Percentiles rank a stretch among this genome's conserved stretches.
phyloP scores from a whole-genome alignment of 2,329 filamentous ascomycete genomes.

The Gliomastix tumulicola region DNA sequence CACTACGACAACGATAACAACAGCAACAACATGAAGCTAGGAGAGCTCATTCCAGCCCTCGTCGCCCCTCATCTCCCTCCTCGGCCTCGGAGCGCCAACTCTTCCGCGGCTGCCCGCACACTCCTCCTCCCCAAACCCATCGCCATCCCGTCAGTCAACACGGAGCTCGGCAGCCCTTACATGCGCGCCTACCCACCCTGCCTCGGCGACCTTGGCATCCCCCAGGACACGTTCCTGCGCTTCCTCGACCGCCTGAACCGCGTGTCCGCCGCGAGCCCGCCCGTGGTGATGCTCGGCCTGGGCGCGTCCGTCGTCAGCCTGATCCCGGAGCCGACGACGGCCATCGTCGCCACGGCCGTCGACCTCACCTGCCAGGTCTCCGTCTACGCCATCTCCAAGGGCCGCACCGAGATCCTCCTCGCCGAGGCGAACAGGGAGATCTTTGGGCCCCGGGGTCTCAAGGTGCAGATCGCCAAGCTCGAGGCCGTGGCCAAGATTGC shows the following conservation, averaged over 20 bases:
- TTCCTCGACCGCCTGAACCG: slow-evolving; percentile 12
- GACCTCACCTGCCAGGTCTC: slow-evolving; percentile 5
- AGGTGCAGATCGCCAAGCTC: slow-evolving; percentile 9
- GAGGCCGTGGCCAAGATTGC: slow-evolving; percentile 10
- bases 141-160: slow-evolving; percentile 10
- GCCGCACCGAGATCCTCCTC: slow-evolving; percentile 9
- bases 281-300: slow-evolving; percentile 9
- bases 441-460: slow-evolving; percentile 7
- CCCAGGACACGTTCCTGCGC: slow-evolving; percentile 7
- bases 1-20: too few relatives aligned
- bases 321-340: slow-evolving; percentile 10
- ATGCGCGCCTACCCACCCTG: slow-evolving; percentile 9
- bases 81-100: too few relatives aligned
- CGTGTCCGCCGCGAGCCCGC: slow-evolving; percentile 9
- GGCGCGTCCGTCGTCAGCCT: slow-evolving; percentile 8
- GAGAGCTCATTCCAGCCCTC: too few relatives aligned
- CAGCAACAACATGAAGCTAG: too few relatives aligned
- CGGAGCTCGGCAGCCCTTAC: slow-evolving; percentile 9
- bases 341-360: slow-evolving; percentile 7
- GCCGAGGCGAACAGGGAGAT: slow-evolving; percentile 7
- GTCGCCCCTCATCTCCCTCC: too few relatives aligned
- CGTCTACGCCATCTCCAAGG: slow-evolving; percentile 8
- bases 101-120: too few relatives aligned
- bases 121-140: slow-evolving; percentile 7
- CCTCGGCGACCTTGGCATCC: slow-evolving; percentile 7